Evolutionary conservation across 495 filamentous ascomycete species (phyloP), one percentile per base, ranked within the genome.

Genomic region (Podospora tetraspora): DNA sequence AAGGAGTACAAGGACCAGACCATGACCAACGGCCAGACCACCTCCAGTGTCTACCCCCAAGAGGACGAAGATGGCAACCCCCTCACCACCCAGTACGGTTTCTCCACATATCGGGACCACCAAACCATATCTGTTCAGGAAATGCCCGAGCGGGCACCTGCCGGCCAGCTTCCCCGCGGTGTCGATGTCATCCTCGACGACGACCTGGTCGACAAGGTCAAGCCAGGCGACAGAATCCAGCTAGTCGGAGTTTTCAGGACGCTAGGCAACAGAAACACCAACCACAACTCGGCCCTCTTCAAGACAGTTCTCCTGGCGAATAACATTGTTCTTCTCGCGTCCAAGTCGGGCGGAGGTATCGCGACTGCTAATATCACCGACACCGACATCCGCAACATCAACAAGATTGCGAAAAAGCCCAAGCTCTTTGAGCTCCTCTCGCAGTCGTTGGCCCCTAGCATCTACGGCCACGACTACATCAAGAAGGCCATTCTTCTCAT

Each of bases 121-220:
- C 95, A 99, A 76, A 94, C 92, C 21, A 92, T 99, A 61, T 98
- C 95, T 0, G 97, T 99, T 73, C 95, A 99, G 83, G 95, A 99
- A 84, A 99, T 99, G 95, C 95, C 95, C 16, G 95, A 99, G 77
- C 85, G 95, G 73, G 95, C 95, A 25, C 95, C 95, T 29, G 94
- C 95, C 64, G 95, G 95, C 60, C 95, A 98, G 82, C 86, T 99
- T 71, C 95, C 95, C 68, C 88, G 95, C 66, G 93, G 94, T 60
- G 95, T 98, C n/a, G 95, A 99, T 79, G 94, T 99, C 22, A 92
- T 99, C 67, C 80, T 98, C 70, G 95, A 99, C 71, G 95, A 99
- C 77, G 95, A 99, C 75, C 83, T 99, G 27, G 95, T 99, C 32
- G 95, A 99, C 76, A 89, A 86, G 67, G 91, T 92, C 67, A 99